Percentiles rank a stretch among this genome's conserved stretches.
These are phyloP conservation scores for Cutaneotrichosporon cutaneum DNA, from an alignment of 1,284 basidiomycete species.

Conservation along the genomic window DNA sequence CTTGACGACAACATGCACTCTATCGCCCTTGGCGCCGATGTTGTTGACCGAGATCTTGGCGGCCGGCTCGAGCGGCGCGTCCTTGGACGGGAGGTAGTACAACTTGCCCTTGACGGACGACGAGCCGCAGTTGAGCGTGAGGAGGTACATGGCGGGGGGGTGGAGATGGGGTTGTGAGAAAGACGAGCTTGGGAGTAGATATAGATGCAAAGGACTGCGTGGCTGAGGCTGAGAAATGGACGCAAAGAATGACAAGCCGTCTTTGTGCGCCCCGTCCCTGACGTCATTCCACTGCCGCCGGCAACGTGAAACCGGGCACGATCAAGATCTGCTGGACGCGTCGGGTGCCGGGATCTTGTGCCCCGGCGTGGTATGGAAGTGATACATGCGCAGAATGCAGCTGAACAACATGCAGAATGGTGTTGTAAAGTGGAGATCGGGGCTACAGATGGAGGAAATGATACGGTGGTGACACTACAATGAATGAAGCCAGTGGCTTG, in stretches of 20 bases:
- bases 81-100: slow-evolving; percentile 33
- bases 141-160: slow-evolving; percentile 33
- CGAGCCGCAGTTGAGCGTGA: slow-evolving; percentile 54
- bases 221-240: not conserved
- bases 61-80: slow-evolving; percentile 24
- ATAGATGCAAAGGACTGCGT: not conserved
- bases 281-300: not conserved
- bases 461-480: not conserved
- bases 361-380: not conserved
- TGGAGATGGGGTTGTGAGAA: slow-evolving; percentile 9
- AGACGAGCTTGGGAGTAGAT: no score
- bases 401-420: no score
- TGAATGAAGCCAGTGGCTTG: not conserved
- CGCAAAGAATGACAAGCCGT: not conserved
- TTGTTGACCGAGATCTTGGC: slow-evolving; percentile 44
- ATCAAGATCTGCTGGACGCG: not conserved
- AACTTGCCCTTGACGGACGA: slow-evolving; percentile 55
- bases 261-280: not conserved
- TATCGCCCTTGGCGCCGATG: slow-evolving; percentile 50
- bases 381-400: no score
- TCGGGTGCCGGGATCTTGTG: not conserved
- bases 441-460: not conserved
- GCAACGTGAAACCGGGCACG: no score
- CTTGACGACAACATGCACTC: slow-evolving; percentile 41
- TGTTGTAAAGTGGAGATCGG: not conserved